A percentile compares a stretch with the other conserved stretches of the same genome.
Conservation (phyloP, 495 filamentous ascomycete species). For the Penicillium argentinense region DNA sequence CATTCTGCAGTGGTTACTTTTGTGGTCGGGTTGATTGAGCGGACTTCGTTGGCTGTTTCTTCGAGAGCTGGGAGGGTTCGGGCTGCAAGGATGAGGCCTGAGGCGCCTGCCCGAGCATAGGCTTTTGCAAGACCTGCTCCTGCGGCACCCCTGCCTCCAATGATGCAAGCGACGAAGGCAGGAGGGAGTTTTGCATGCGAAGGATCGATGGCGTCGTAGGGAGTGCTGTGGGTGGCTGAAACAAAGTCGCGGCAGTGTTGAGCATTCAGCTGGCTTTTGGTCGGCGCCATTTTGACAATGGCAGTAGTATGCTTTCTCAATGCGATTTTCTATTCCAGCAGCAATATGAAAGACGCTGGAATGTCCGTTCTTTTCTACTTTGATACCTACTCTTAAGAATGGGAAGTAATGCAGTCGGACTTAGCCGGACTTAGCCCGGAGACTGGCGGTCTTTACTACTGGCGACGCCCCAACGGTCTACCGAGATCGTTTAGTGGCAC, state of each 20-base stretch:
- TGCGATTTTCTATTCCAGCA: too few relatives aligned
- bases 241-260: constrained; percentile 17
- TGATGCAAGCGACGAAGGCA: constrained; percentile 43
- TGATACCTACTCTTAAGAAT: not conserved
- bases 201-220: constrained; percentile 45
- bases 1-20: constrained; percentile 24
- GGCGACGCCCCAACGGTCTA: too few relatives aligned
- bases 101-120: constrained; percentile 39
- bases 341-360: too few relatives aligned
- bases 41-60: constrained; percentile 26
- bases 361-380: too few relatives aligned
- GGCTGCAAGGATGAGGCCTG: constrained; percentile 42
- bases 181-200: constrained; percentile 26
- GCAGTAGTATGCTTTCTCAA: too few relatives aligned
- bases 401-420: not conserved
- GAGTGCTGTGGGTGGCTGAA: constrained; percentile 36
- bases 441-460: too few relatives aligned
- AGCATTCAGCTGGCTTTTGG: constrained; percentile 12
- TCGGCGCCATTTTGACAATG: constrained; percentile 2
- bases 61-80: constrained; percentile 30
- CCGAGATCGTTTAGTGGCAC: too few relatives aligned
- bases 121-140: constrained; percentile 41
- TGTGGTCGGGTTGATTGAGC: constrained; percentile 25
- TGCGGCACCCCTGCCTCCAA: constrained; percentile 47
- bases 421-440: constrained; percentile 5